Base-by-base conservation (phyloP, 768 basidiomycete species). In the Termitomyces sp. region DNA sequence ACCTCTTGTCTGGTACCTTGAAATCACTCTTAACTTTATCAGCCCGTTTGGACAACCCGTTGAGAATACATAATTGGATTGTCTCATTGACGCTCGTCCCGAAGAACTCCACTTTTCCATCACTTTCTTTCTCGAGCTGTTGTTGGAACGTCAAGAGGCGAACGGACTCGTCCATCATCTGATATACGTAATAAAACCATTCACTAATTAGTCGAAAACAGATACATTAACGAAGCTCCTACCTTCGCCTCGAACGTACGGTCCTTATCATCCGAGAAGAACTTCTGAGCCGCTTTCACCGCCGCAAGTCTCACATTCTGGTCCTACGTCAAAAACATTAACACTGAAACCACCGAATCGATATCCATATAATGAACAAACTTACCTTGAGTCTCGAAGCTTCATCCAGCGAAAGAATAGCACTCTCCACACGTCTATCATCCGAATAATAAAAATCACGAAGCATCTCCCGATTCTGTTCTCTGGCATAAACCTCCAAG, bases 361-460 rank as follows among this genome's bases (percentile, higher is more conserved):
- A 5, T 39, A 41, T 27, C 29, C 49, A 20, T 39, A 54, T 15
- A 55, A 31, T 42, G 38, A 45, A 10, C 23, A 36, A 22, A 20
- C 66, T 58, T 60, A 93, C 94, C 62, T 70, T 68, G 69, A 88
- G 85, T 20, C 71, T 71, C 3, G 78, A 74, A 7, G 92, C 88
- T 68, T 98, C 97, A 41, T 91, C 91, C 20, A 99, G 71, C 35
- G 84, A 88, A 3, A 98, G 72, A n/a, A 89, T 80, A 0, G 94
- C 97, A 69, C 89, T 96, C 66, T 98, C 97, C 13, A 92, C 88
- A 43, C 95, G 80, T 51, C 97, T 78, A 70, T 98, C 97, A 63
- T 99, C 97, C 33, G 96, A 96, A 65, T 96, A 99, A 69, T 94
- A 98, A 71, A 95, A 98, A 67, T 99, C 94, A 15, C 94, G 79